Conservation (phyloP, 2,329 filamentous ascomycete genomes). For the Ophiostoma triangulosporum region DNA sequence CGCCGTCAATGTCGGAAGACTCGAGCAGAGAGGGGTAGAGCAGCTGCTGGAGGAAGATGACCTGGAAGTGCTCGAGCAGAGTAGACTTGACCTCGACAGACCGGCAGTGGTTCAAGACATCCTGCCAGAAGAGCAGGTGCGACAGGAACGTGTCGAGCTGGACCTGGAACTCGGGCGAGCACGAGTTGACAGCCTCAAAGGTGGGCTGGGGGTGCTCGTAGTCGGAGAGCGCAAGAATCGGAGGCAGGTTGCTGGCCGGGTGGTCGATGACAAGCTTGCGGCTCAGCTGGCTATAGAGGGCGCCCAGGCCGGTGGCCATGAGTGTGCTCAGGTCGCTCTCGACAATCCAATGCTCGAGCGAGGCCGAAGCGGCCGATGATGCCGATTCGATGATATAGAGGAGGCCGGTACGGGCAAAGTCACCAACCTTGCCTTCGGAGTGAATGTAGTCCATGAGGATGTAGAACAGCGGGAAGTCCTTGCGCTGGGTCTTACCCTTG, state of each 20-base stretch:
- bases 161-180: conserved; percentile 62
- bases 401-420: conserved; percentile 87
- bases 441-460: conserved; percentile 94
- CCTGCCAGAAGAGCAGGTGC: conserved; percentile 94
- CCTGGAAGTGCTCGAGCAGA: conserved; percentile 89
- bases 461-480: conserved; percentile 93
- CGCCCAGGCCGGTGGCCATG: conserved; percentile 92
- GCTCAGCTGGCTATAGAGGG: conserved; percentile 51
- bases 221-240: conserved; percentile 79
- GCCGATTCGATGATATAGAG: conserved; percentile 94
- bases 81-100: conserved; percentile 88
- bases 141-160: conserved; percentile 90
- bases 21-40: conserved; percentile 92
- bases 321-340: conserved; percentile 91
- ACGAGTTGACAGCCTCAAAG: conserved; percentile 59
- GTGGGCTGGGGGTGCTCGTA: conserved; percentile 61
- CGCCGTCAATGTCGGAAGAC: conserved; percentile 92
- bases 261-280: conserved; percentile 74
- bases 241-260: conserved; percentile 59
- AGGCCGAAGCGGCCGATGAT: conserved; percentile 67
- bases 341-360: conserved; percentile 89
- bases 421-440: conserved; percentile 83
- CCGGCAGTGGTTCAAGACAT: conserved; percentile 88
- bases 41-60: conserved; percentile 88
- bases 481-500: conserved; percentile 71